These are phyloP conservation scores for Lachancea quebecensis DNA, from an alignment of 805 yeast genomes.

Conservation along the genomic window DNA sequence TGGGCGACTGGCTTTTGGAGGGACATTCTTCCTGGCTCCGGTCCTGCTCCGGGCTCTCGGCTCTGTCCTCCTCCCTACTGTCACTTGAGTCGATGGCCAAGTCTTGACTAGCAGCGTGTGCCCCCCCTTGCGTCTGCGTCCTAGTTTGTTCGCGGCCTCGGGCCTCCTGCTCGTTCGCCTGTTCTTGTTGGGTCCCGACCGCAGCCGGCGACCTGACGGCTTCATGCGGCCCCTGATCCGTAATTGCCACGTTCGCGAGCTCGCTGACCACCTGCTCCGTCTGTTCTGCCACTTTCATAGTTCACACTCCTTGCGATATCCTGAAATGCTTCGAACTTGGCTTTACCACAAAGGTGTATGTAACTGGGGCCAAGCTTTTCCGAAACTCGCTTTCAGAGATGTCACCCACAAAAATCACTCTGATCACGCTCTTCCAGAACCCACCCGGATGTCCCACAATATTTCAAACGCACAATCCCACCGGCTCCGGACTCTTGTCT, in stretches of 20 bases:
- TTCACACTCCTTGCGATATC: background rate
- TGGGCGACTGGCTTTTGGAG: slow-evolving; percentile 4
- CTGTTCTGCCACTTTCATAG: slow-evolving; percentile 3
- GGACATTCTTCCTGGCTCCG: background rate
- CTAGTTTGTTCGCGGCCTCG: too few relatives aligned
- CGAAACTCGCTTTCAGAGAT: too few relatives aligned
- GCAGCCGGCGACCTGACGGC: too few relatives aligned
- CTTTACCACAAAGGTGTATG: background rate
- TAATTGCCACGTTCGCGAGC: slow-evolving; percentile 1
- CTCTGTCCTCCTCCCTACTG: slow-evolving; percentile 3
- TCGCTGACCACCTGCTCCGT: background rate
- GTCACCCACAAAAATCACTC: too few relatives aligned
- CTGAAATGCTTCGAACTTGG: background rate
- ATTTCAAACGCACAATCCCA: too few relatives aligned
- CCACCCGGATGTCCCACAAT: too few relatives aligned
- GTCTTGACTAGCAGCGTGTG: background rate
- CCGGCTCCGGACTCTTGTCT: too few relatives aligned
- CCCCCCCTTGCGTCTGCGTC: too few relatives aligned
- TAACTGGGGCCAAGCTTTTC: background rate
- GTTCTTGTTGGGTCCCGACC: background rate
- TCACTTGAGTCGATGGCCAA: background rate
- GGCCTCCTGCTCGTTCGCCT: too few relatives aligned
- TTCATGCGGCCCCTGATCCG: background rate
- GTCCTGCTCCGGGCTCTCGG: background rate
- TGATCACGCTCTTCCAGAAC: too few relatives aligned